Conservation (phyloP, 2,329 filamentous ascomycete genomes). For the Phaeophleospora eucalypticola region DNA sequence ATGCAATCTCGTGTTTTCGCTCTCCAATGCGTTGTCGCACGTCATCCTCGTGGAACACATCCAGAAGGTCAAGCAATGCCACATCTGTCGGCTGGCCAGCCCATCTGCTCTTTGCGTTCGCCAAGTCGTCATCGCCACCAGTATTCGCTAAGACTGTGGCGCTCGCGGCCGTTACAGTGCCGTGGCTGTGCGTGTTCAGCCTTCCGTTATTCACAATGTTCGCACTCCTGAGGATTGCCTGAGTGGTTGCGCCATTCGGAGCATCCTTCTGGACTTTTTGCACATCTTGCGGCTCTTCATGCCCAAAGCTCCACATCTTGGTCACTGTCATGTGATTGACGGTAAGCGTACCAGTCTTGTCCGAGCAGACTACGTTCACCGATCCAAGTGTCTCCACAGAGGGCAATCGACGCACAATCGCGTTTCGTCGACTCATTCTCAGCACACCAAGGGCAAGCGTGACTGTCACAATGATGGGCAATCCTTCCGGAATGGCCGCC, state of each 20-base stretch:
- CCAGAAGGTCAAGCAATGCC: constrained; percentile 89
- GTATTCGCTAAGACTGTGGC: constrained; percentile 84
- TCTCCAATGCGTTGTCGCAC: constrained; percentile 80
- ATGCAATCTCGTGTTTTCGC: constrained; percentile 80
- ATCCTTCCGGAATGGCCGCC: constrained; percentile 89
- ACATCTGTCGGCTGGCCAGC: constrained; percentile 96
- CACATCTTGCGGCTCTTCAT: constrained; percentile 55
- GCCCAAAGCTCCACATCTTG: constrained; percentile 87
- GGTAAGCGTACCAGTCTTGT: constrained; percentile 95
- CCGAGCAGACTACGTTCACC: constrained; percentile 99
- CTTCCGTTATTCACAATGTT: constrained; percentile 96
- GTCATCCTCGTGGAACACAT: constrained; percentile 87
- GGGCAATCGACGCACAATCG: constrained; percentile 90
- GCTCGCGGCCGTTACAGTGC: constrained; percentile 57
- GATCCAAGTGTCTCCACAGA: constrained; percentile 96
- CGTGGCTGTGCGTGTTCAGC: constrained; percentile 61
- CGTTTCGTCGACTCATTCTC: constrained; percentile 90
- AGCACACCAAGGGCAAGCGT: constrained; percentile 92
- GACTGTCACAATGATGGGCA: constrained; percentile 97
- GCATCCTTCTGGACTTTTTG: constrained; percentile 50
- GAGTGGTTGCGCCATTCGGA: constrained; percentile 66
- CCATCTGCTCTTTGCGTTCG: constrained; percentile 79
- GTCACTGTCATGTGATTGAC: constrained; percentile 98
- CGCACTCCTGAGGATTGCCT: constrained; percentile 80
- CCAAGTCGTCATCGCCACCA: constrained; percentile 53